Conservation (phyloP, 2,329 filamentous ascomycete species). For the Colletotrichum nymphaeae region DNA sequence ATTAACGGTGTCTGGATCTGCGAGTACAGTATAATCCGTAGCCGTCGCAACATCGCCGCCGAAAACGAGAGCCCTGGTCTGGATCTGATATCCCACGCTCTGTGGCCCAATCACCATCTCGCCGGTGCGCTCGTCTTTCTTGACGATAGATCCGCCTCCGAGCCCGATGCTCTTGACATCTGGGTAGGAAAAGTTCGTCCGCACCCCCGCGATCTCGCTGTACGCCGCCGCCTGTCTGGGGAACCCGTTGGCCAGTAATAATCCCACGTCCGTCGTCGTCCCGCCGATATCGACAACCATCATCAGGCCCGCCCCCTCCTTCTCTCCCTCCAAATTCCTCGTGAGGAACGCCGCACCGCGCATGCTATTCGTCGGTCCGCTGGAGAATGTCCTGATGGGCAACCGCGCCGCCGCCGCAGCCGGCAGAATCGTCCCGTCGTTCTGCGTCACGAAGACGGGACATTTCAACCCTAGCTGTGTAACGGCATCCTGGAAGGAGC, state of each 20-base stretch:
- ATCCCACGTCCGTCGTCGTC: constrained; percentile 73
- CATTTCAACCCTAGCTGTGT: constrained; percentile 60
- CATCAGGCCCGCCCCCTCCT: constrained; percentile 51
- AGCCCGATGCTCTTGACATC: constrained; percentile 71
- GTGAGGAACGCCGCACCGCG: constrained; percentile 71
- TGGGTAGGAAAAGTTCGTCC: constrained; percentile 69
- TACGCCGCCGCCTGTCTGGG: constrained; percentile 72
- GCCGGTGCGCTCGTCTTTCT: constrained; percentile 38
- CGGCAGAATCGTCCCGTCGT: constrained; percentile 70
- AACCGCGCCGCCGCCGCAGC: constrained; percentile 63
- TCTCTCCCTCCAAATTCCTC: constrained; percentile 33
- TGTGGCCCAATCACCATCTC: constrained; percentile 66
- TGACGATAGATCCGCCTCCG: constrained; percentile 68
- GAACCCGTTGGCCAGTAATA: constrained; percentile 70
- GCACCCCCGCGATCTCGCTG: constrained; percentile 70
- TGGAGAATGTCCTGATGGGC: constrained; percentile 54
- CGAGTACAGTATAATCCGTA: constrained; percentile 63
- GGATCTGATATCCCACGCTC: constrained; percentile 68
- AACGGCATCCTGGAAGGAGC: constrained; percentile 65
- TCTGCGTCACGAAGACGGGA: constrained; percentile 71
- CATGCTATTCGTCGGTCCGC: constrained; percentile 73
- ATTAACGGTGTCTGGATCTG: constrained; percentile 45
- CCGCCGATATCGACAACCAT: constrained; percentile 77
- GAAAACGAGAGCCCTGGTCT: constrained; percentile 65
- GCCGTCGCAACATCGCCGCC: constrained; percentile 67